Base-by-base conservation (phyloP, 345 rosid species). In the Dipteronia sinensis region DNA sequence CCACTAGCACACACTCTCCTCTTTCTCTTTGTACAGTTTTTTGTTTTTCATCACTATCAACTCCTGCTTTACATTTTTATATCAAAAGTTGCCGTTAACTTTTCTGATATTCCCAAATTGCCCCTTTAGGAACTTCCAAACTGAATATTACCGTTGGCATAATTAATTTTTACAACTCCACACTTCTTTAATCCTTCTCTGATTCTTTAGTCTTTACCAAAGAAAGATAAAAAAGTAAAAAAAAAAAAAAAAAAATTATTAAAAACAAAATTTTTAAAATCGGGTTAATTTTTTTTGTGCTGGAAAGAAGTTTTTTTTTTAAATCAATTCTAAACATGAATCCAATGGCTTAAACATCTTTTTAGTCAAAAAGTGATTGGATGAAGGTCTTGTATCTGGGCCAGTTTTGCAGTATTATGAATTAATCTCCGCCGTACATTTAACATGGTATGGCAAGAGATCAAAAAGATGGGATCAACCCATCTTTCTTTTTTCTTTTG, bases 111-210 rank as follows among this genome's bases (percentile, higher is more conserved):
- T 22, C 91, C 91, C 47, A 82, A 76, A 84, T 2, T 88, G 76
- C 89, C 91, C 91, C 77, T 74, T 2, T 58, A 77, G 76, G 83
- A 81, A 53, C 81, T 73, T 74, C 88, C 87, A 75, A 84, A 79
- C 84, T 31, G 53, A 46, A 86, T 83, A 64, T 86, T 84, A 88
- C 91, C 91, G 91, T 88, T 88, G 84, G 75, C 73, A 23, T 68
- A 71, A 51, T 73, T 64, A 78, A 77, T 80, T 76, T 59, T 71
- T 63, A 67, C 79, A 77, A 71, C 76, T 72, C 75, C 6, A 22
- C 6, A 22, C 68, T 27, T 42, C 3, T 63, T 65, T 10, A 27
- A 12, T 34, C 6, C 69, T 3, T 13, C 47, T 6, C 49, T 59
- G 56, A 71, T 61, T 71, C 65, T 20, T 72, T 72, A 8, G 10